Conservation (phyloP, 345 rosid species). For the Salix udensis region DNA sequence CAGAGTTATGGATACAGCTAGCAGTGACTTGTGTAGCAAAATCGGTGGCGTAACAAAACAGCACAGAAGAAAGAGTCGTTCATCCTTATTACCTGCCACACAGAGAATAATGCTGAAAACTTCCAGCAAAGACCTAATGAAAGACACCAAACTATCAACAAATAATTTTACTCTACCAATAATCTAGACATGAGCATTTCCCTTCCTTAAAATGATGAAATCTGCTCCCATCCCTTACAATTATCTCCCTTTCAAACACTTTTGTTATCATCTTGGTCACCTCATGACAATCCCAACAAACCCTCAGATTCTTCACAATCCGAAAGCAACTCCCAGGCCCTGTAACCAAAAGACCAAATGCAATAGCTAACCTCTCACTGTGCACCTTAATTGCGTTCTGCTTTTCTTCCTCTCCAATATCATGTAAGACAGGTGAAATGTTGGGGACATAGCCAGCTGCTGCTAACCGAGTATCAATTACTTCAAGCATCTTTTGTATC, state of each 20-base stretch:
- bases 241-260: slow-evolving; percentile 25
- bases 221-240: slow-evolving; percentile 35
- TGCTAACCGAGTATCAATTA: slow-evolving; percentile 18
- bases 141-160: not conserved
- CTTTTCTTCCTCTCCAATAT: slow-evolving; percentile 33
- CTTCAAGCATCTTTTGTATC: slow-evolving; percentile 26
- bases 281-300: slow-evolving; percentile 30
- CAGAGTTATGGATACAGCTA: no score
- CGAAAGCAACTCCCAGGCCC: slow-evolving; percentile 16
- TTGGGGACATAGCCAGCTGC: slow-evolving; percentile 29
- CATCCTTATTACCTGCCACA: no score
- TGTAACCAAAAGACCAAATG: slow-evolving; percentile 26
- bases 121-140: not conserved
- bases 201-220: slow-evolving; percentile 36
- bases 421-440: slow-evolving; percentile 24
- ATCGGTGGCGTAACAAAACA: no score
- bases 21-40: no score
- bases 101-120: no score
- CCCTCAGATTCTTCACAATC: slow-evolving; percentile 30
- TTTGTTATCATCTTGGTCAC: slow-evolving; percentile 24
- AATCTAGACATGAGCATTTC: slow-evolving; percentile 28
- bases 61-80: no score
- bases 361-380: slow-evolving; percentile 34
- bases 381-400: slow-evolving; percentile 26
- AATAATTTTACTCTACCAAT: slow-evolving; percentile 18